These are phyloP conservation scores for Penicillium sp. DNA, from an alignment of 2,329 filamentous ascomycete species.

Conservation along the genomic window DNA sequence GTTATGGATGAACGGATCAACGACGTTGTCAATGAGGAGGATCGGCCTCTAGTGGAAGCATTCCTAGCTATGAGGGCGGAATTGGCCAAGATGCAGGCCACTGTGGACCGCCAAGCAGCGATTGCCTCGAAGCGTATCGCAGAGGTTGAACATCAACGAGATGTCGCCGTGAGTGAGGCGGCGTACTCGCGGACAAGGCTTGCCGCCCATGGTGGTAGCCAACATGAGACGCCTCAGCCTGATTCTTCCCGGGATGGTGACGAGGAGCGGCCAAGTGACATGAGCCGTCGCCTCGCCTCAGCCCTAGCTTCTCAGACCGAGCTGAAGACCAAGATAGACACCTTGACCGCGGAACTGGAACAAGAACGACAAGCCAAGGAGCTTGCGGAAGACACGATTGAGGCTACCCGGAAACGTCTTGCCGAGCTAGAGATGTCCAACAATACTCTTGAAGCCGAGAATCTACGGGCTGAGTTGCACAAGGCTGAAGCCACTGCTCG, in stretches of 20 bases:
- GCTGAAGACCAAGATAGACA: slow-evolving; percentile 69
- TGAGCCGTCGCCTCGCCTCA: slow-evolving; percentile 75
- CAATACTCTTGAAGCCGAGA: slow-evolving; percentile 77
- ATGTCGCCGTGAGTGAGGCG: slow-evolving; percentile 89
- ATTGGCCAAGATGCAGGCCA: slow-evolving; percentile 78
- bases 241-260: slow-evolving; percentile 54
- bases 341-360: slow-evolving; percentile 63
- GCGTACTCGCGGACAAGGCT: slow-evolving; percentile 91
- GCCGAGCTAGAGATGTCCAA: slow-evolving; percentile 78
- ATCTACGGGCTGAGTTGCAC: slow-evolving; percentile 78
- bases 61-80: slow-evolving; percentile 87
- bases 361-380: slow-evolving; percentile 75
- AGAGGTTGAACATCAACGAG: slow-evolving; percentile 88
- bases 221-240: slow-evolving; percentile 50
- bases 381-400: slow-evolving; percentile 80
- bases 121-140: slow-evolving; percentile 83
- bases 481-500: slow-evolving; percentile 69
- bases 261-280: slow-evolving; percentile 62
- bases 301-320: slow-evolving; percentile 74
- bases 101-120: slow-evolving; percentile 81
- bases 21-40: slow-evolving; percentile 83
- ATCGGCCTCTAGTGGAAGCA: slow-evolving; percentile 85
- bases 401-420: slow-evolving; percentile 75
- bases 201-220: slow-evolving; percentile 70
- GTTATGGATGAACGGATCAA: slow-evolving; percentile 68